phyloP scores from a whole-genome alignment of 129 eudicot genomes.

The Gnaphalium uliginosum region DNA sequence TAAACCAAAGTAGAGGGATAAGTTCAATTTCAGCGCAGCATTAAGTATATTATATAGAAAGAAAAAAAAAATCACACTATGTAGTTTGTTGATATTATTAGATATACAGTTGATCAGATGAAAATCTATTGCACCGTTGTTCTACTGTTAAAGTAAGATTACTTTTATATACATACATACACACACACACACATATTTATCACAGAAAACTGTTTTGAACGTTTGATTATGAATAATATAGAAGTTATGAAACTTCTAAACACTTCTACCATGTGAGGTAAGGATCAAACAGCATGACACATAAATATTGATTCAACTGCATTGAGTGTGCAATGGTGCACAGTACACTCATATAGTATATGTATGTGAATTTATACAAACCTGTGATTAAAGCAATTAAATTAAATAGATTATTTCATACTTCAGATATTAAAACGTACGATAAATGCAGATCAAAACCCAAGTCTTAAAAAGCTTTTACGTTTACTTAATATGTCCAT shows the following conservation, averaged over 20 bases:
- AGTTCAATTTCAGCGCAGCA: neutral
- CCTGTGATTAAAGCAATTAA: neutral
- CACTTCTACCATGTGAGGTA: neutral
- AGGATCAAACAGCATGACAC: slow-evolving; percentile 1
- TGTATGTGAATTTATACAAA: neutral
- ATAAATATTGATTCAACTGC: neutral
- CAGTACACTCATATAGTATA: neutral
- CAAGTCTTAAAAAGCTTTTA: slow-evolving; percentile 12
- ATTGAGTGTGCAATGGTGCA: neutral
- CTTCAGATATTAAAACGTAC: slow-evolving; percentile 3
- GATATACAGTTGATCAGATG: slow-evolving; percentile 4
- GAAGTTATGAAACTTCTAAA: neutral
- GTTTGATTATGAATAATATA: neutral
- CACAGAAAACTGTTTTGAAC: neutral
- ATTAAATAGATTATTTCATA: neutral
- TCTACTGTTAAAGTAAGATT: neutral
- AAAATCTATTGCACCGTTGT: neutral
- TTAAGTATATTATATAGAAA: slow-evolving; percentile 3
- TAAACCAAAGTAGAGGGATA: slow-evolving; percentile 9
- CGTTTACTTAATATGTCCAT: slow-evolving; percentile 14
- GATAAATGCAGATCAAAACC: neutral
- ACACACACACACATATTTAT: neutral
- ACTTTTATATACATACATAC: neutral
- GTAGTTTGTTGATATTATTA: neutral
- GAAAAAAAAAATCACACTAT: neutral